phyloP scores from a whole-genome alignment of 352 stramenopile species.

The Globisporangium perplexum region DNA sequence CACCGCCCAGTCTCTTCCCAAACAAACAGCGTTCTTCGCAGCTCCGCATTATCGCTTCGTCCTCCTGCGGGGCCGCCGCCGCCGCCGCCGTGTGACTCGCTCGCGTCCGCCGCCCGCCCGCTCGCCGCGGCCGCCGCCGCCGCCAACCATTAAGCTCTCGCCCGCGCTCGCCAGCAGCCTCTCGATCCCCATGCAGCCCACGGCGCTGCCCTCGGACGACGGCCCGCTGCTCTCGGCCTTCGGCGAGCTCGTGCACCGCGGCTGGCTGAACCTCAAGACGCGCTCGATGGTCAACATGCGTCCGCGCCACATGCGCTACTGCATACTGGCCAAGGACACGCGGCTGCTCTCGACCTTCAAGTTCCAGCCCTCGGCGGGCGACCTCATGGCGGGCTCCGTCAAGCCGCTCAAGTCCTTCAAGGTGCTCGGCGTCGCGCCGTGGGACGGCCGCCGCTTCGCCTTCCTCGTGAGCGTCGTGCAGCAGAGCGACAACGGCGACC shows the following conservation, averaged over 20 bases:
- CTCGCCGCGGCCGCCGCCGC: neutral
- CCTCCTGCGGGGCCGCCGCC: no score
- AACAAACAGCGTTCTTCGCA: no score
- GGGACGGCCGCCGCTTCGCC: constrained; percentile 63
- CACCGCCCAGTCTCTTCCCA: no score
- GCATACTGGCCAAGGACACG: constrained; percentile 61
- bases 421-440: constrained; percentile 61
- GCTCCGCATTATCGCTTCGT: no score
- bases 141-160: constrained; percentile 17
- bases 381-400: constrained; percentile 48
- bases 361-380: constrained; percentile 73
- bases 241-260: constrained; percentile 68
- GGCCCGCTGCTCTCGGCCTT: constrained; percentile 46
- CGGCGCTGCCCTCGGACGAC: constrained; percentile 44
- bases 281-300: constrained; percentile 83
- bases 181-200: constrained; percentile 42
- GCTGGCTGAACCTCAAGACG: constrained; percentile 85
- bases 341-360: constrained; percentile 77
- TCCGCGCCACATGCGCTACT: constrained; percentile 81
- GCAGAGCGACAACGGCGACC: constrained; percentile 59
- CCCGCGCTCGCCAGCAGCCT: constrained; percentile 8
- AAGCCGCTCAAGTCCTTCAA: constrained; percentile 67
- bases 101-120: neutral
- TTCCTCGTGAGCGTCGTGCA: constrained; percentile 75
- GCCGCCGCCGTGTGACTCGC: constrained; percentile 3